Percentiles rank a stretch among this genome's conserved stretches.
These are phyloP conservation scores for Starmera caribaea DNA, from an alignment of 805 yeast species.

Conservation along the genomic window DNA sequence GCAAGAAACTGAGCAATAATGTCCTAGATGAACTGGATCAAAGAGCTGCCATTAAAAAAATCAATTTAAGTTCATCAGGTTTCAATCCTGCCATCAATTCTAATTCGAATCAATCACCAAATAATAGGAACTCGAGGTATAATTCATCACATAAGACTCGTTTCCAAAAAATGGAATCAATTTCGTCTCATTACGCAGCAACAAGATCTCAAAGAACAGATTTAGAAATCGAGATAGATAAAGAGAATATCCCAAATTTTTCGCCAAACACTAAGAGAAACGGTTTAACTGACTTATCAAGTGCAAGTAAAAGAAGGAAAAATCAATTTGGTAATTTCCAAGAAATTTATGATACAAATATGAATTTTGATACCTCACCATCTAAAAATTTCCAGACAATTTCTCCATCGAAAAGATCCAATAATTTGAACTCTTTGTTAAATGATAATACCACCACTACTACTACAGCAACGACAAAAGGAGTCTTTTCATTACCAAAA, in stretches of 20 bases:
- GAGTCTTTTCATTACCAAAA: constrained; percentile 3
- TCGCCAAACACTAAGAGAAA: constrained; percentile 16
- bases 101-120: too few species aligned
- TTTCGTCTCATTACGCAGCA: constrained; percentile 23
- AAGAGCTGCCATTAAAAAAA: constrained; percentile 18
- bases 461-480: background rate
- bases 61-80: too few species aligned
- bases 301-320: constrained; percentile 16
- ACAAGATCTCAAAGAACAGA: constrained; percentile 7
- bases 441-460: background rate
- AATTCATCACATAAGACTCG: constrained; percentile 15
- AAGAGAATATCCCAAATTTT: constrained; percentile 15
- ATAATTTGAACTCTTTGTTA: constrained; percentile 5
- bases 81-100: too few species aligned
- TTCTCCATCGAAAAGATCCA: constrained; percentile 6
- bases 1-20: constrained; percentile 23
- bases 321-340: constrained; percentile 9
- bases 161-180: constrained; percentile 23
- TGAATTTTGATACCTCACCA: background rate
- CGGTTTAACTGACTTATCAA: constrained; percentile 8
- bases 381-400: background rate
- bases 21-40: constrained; percentile 25
- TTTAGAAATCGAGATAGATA: constrained; percentile 9
- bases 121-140: constrained; percentile 11
- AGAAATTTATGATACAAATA: constrained; percentile 3